Evolutionary conservation across 2,329 filamentous ascomycete genomes (phyloP).

Genomic region (Didymella lethalis): DNA sequence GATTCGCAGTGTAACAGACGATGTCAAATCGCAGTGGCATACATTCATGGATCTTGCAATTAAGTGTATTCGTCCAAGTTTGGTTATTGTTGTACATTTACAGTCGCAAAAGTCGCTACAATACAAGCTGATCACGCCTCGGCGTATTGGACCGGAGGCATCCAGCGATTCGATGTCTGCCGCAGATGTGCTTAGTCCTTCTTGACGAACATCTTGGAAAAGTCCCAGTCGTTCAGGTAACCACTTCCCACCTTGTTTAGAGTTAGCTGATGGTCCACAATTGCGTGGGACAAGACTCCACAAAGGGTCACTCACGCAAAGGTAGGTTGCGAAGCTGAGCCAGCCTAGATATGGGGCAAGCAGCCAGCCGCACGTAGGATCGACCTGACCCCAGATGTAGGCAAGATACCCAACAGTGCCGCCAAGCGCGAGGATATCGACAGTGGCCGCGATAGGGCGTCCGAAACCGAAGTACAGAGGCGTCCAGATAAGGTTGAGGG

Average conservation of each 20-base stretch:
- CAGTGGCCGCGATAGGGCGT: constrained; percentile 75
- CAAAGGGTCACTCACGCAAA: constrained; percentile 63
- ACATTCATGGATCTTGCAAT: not conserved
- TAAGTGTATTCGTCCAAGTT: not conserved
- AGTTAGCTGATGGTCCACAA: constrained; percentile 22
- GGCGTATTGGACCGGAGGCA: not conserved
- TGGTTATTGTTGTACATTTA: not conserved
- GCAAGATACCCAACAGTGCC: constrained; percentile 73
- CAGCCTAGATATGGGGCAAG: constrained; percentile 85
- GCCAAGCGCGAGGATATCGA: constrained; percentile 77
- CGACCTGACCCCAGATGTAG: constrained; percentile 78
- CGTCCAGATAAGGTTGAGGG: constrained; percentile 87
- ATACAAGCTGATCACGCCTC: not conserved
- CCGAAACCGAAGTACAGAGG: constrained; percentile 87
- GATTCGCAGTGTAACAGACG: not conserved
- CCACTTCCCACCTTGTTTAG: constrained; percentile 44
- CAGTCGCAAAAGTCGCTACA: not conserved
- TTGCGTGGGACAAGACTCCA: not conserved
- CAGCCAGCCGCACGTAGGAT: constrained; percentile 74
- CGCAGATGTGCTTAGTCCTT: constrained; percentile 25
- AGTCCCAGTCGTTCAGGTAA: constrained; percentile 53
- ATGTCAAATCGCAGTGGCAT: not conserved
- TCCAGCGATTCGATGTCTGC: not conserved
- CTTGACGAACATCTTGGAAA: constrained; percentile 36
- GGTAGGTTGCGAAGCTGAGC: constrained; percentile 86